Percentiles rank a stretch among this genome's conserved stretches.
Conservation (phyloP, 1,139 yeast species). For the Kazachstania sp. region DNA sequence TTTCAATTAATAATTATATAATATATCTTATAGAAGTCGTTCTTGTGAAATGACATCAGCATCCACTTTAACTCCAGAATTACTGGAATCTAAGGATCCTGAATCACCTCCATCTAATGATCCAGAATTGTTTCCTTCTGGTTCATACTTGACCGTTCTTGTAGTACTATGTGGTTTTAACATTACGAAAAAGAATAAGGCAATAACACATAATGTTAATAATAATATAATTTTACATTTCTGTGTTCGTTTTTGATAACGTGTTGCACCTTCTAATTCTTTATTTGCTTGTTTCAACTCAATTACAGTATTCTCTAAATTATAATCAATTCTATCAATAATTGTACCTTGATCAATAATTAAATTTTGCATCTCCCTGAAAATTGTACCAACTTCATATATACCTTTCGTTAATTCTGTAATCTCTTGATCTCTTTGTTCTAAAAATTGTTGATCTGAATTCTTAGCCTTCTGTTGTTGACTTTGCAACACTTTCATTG, state of each 20-base stretch:
- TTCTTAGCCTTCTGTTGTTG: constrained; percentile 33
- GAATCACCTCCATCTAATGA: background rate
- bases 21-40: too few relatives aligned
- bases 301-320: constrained; percentile 67
- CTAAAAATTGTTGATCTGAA: constrained; percentile 33
- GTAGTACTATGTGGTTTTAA: constrained; percentile 47
- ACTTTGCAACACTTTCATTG: constrained; percentile 37
- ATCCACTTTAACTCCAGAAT: too few relatives aligned
- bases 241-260: constrained; percentile 79
- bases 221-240: constrained; percentile 83
- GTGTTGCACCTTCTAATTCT: constrained; percentile 67
- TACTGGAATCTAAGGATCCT: background rate
- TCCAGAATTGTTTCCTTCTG: background rate
- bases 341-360: constrained; percentile 94
- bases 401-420: constrained; percentile 89
- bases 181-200: constrained; percentile 60
- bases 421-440: constrained; percentile 81
- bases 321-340: constrained; percentile 86
- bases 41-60: too few relatives aligned
- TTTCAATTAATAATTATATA: background rate
- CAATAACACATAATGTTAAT: constrained; percentile 59
- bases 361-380: constrained; percentile 84
- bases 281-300: constrained; percentile 71
- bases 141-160: constrained; percentile 6
- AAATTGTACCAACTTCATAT: constrained; percentile 83